phyloP scores from a whole-genome alignment of 1,284 basidiomycete species.

The Schizophyllum commune region DNA sequence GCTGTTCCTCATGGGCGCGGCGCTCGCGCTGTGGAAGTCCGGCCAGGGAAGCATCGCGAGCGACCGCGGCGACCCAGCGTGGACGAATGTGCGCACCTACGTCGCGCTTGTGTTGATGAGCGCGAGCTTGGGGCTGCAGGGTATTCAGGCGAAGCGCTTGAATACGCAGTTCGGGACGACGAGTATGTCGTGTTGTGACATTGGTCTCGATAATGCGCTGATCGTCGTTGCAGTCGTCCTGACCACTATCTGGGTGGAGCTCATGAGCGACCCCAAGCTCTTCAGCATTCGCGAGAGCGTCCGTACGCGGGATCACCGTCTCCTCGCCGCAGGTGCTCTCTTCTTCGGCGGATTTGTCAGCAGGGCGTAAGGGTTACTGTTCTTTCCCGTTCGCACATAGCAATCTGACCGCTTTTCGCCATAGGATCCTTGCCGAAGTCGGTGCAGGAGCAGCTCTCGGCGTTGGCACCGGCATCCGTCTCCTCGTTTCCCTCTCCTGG shows the following conservation, averaged over 20 bases:
- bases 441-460: slow-evolving; percentile 63
- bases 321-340: slow-evolving; percentile 57
- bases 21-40: slow-evolving; percentile 60
- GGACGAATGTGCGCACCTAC: slow-evolving; percentile 61
- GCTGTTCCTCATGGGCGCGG: slow-evolving; percentile 64
- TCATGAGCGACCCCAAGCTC: slow-evolving; percentile 72
- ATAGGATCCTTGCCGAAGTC: slow-evolving; percentile 43
- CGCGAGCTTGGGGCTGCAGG: slow-evolving; percentile 71
- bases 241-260: slow-evolving; percentile 82
- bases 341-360: slow-evolving; percentile 75
- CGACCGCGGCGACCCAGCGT: slow-evolving; percentile 52
- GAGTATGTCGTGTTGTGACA: slow-evolving; percentile 35
- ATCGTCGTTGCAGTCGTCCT: slow-evolving; percentile 40
- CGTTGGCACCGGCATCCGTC: slow-evolving; percentile 57
- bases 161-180: slow-evolving; percentile 77
- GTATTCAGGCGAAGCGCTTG: slow-evolving; percentile 76
- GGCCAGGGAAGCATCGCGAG: slow-evolving; percentile 47
- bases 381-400: not conserved
- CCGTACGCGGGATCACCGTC: slow-evolving; percentile 63
- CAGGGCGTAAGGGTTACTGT: slow-evolving; percentile 30
- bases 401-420: not conserved
- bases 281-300: slow-evolving; percentile 47
- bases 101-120: slow-evolving; percentile 71
- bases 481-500: slow-evolving; percentile 63
- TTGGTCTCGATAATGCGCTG: not conserved